Evolutionary conservation across 169 alveolate genomes (phyloP), one percentile per base, ranked within the genome.

Genomic region (Blepharisma undulans): DNA sequence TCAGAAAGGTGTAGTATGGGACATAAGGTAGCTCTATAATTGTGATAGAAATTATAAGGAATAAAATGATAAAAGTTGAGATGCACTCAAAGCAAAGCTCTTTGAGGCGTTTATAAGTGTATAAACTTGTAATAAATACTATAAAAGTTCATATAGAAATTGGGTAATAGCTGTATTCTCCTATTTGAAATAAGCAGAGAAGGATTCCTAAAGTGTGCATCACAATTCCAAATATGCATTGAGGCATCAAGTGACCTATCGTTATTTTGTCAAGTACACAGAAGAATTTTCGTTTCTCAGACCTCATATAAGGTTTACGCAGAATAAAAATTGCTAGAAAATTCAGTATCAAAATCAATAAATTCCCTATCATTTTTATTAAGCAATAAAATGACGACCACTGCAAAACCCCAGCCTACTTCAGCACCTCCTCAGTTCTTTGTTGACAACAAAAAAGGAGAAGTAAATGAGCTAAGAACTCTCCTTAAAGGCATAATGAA

Each of bases 371-470:
- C 66, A 48, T 48, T 48, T 48, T 36, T 48, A 10, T 10, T 48
- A 48, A 48, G 66, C 14, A 48, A n/a, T n/a, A n/a, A n/a, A n/a
- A 48, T 48, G 66, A 48, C 66, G 7, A 48, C 16, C 66, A 48
- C 66, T 48, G 66, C 66, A 48, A 48, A 48, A 18, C 3, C 66
- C 10, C 66, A 48, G 66, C 66, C 66, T 48, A 5, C 66, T 48
- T 48, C 66, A 48, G 66, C 66, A 18, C 97, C 94, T 60, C 94
- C 94, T n/a, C 94, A 97, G 88, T 96, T 95, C 94, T 97, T 98
- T 88, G 98, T 96, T 29, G 98, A 96, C 77, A 96, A 95, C 80
- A 95, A 97, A 88, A 98, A 97, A 89, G 98, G 99, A n/a, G 99
- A 98, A 95, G 98, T 98, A 7, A 96, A 97, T 81, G 99, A 98